Evolutionary conservation across 805 yeast genomes (phyloP), one percentile per base, ranked within the genome.

Genomic region (Ogataea philodendri): DNA sequence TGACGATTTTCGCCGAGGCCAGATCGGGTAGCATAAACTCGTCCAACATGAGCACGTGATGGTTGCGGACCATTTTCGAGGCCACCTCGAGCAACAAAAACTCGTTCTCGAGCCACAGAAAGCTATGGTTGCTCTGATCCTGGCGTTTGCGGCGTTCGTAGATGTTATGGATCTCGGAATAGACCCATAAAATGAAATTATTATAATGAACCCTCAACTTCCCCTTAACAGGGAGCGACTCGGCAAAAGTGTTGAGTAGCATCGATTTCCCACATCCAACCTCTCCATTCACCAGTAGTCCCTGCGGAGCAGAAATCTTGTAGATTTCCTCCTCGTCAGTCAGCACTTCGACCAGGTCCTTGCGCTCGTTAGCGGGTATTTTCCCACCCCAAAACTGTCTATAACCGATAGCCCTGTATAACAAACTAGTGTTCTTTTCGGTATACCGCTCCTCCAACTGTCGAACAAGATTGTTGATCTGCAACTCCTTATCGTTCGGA

Each of bases 11-110:
- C 1, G 86, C 88, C 15, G 84, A 72, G 0, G 87, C 84, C 22
- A 83, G 67, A 52, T 82, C 89, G 0, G 89, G 89, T 19, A 82
- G 53, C 83, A 81, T 79, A 59, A 82, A 82, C 54, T 83, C 89
- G 54, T 82, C 89, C 25, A 82, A 57, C 56, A 81, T 65, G 41
- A 82, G 56, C 9, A 82, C 63, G 2, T 85, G 78, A 49, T 70
- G 76, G 41, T 67, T 68, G 9, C 62, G 56, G 19, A 81, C 70
- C 78, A 82, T 66, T 33, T 70, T 78, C 33, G 76, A 74, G 5
- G 88, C 87, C 15, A 82, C 65, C 51, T 81, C 85, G 48, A 78
- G 75, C 17, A 82, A 52, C 15, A 80, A 68, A 41, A 78, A 76
- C 49, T 82, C 88, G 43, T 79, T 75, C 41, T 77, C 83, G 56